Base-by-base conservation (phyloP, 306 rosid genomes). In the Vigna trinervia region DNA sequence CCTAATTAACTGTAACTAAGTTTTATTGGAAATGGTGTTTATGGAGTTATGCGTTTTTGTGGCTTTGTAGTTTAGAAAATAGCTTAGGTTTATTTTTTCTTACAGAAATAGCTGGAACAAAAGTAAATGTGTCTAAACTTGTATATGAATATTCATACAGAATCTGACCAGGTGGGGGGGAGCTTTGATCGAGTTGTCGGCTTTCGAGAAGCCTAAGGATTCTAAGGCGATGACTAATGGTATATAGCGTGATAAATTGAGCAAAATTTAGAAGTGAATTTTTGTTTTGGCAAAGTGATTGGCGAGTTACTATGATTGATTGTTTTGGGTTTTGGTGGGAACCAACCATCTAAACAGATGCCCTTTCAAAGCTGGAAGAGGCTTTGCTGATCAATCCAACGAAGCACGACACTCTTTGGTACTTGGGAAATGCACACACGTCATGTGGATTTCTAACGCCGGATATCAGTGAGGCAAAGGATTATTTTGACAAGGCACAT, bases 141-240 rank as follows among this genome's bases (percentile, higher is more conserved):
- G 3, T 56, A 8, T 60, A 3, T 74, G 46, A 8, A 41, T 60
- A 23, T 54, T 32, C 56, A 43, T 82, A 50, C 87, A 93, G 98
- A 91, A 89, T 83, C 77, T 91, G 70, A 86, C 92, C 17, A 91
- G 83, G 67, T 91, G 93, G 98, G 98, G 87, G 19, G 90, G 87
- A 46, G 88, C 97, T 13, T 74, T 93, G 80, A 89, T 93, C 11
- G 98, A 93, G 72, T 79, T 91, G 38, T 88, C 98, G 4, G 89
- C 87, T 28, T 89, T 82, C 73, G 93, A 93, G 73, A 85, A 47
- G 17, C 78, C 83, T 22, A 14, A 47, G n/a, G 92, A 80, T 20
- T 83, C 95, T 3, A 89, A 81, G 85, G 47, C 48, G 59, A 84
- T 88, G 96, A 85, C 91, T 28, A 79, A 73, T 19, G 96, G 98